A percentile compares a stretch with the other conserved stretches of the same genome.
phyloP scores from a whole-genome alignment of 805 yeast species.

The Kluyveromyces lactis region DNA sequence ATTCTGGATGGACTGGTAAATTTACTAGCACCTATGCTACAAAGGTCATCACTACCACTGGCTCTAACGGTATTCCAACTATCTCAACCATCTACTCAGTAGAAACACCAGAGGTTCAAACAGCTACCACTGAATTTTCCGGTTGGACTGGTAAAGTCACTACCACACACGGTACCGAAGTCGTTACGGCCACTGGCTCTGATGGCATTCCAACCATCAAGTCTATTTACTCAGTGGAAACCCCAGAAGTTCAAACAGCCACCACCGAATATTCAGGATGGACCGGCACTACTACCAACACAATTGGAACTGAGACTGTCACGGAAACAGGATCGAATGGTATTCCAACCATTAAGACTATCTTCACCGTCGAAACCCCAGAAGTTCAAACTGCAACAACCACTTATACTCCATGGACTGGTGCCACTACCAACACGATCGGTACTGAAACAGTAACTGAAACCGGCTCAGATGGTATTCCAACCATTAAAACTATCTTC shows the following conservation, averaged over 20 bases:
- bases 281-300: slow-evolving; percentile 5
- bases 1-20: slow-evolving; percentile 5
- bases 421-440: slow-evolving; percentile 5
- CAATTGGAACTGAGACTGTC: slow-evolving; percentile 6
- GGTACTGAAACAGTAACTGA: slow-evolving; percentile 6
- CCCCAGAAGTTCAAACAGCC: slow-evolving; percentile 7
- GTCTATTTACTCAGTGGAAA: slow-evolving; percentile 10
- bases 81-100: background rate
- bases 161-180: slow-evolving; percentile 5
- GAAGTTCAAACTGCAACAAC: background rate
- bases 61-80: background rate
- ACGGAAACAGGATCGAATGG: slow-evolving; percentile 10
- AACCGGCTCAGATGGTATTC: too few species aligned
- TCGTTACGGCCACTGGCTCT: slow-evolving; percentile 8
- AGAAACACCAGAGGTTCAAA: background rate
- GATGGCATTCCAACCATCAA: slow-evolving; percentile 9
- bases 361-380: slow-evolving; percentile 8
- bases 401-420: slow-evolving; percentile 4
- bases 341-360: too few species aligned
- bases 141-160: background rate
- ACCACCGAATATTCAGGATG: slow-evolving; percentile 4
- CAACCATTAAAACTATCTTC: slow-evolving; percentile 8
- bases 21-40: slow-evolving; percentile 11
- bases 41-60: slow-evolving; percentile 1
- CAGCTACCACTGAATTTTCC: background rate